Evolutionary conservation across 495 filamentous ascomycete species (phyloP).

Genomic region (Parathielavia appendiculata): DNA sequence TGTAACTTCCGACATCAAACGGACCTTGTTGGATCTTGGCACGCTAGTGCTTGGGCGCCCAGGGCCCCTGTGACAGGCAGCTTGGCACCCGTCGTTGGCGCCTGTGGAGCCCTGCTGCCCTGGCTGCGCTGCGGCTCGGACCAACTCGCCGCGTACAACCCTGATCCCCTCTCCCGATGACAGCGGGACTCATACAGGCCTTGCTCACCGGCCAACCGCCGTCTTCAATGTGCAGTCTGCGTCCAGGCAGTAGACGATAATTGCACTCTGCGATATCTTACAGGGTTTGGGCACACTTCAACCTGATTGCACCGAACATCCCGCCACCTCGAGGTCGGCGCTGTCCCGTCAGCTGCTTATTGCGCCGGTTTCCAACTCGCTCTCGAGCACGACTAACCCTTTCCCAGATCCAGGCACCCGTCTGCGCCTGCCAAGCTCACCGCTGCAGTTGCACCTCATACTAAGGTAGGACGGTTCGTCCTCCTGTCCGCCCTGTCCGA

Average conservation of each 20-base stretch:
- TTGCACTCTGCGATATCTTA: background rate
- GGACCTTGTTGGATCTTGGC: too few relatives aligned
- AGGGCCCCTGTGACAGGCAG: conserved; percentile 4
- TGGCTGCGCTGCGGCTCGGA: conserved; percentile 15
- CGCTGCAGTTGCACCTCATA: background rate
- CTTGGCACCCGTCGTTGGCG: conserved; percentile 7
- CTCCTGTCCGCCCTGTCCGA: background rate
- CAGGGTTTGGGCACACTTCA: background rate
- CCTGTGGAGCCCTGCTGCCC: conserved; percentile 10
- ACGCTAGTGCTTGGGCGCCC: too few relatives aligned
- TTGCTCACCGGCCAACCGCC: background rate
- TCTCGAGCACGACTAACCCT: background rate
- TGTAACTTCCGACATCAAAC: background rate
- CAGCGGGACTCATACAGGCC: background rate
- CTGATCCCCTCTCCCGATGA: background rate
- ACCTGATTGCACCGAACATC: background rate
- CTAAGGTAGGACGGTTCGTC: background rate
- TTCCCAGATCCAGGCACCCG: background rate
- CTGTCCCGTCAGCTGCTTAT: background rate
- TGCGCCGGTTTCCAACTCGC: too few relatives aligned
- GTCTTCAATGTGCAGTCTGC: background rate
- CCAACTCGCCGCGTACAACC: background rate
- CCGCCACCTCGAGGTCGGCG: background rate
- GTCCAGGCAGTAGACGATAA: conserved; percentile 2
- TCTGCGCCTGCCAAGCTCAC: background rate